A percentile compares a stretch with the other conserved stretches of the same genome.
phyloP scores from a whole-genome alignment of 768 basidiomycete species.

The Phlebiopsis gigantea region DNA sequence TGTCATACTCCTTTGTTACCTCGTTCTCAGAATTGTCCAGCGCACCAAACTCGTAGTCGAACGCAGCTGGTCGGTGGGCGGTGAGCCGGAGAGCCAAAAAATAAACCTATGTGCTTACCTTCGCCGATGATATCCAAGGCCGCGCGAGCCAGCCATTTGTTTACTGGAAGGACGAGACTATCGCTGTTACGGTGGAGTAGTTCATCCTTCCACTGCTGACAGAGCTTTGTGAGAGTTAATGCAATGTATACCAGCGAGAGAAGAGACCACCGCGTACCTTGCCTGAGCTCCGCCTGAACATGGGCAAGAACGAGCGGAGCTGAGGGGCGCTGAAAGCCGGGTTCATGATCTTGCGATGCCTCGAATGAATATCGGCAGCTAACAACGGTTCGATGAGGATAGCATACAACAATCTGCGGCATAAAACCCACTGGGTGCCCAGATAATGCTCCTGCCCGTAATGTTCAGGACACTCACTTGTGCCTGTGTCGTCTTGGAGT shows the following conservation, averaged over 20 bases:
- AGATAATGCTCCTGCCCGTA: slow-evolving; percentile 4
- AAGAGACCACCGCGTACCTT: slow-evolving; percentile 7
- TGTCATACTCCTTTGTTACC: not conserved
- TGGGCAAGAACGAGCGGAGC: slow-evolving; percentile 21
- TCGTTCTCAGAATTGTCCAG: not conserved
- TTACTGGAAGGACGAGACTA: slow-evolving; percentile 8
- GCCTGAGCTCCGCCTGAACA: slow-evolving; percentile 21
- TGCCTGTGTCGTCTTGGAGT: slow-evolving; percentile 9
- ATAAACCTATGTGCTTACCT: slow-evolving; percentile 19
- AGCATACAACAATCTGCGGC: not conserved
- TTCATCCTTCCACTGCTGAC: slow-evolving; percentile 14
- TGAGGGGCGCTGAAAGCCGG: slow-evolving; percentile 27
- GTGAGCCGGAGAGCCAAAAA: not conserved
- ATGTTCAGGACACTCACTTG: not conserved
- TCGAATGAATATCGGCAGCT: slow-evolving; percentile 22
- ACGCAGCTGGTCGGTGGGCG: not conserved
- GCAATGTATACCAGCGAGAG: not conserved
- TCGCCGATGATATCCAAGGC: slow-evolving; percentile 35
- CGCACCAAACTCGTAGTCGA: slow-evolving; percentile 33
- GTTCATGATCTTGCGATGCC: slow-evolving; percentile 31
- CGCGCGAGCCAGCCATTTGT: slow-evolving; percentile 31
- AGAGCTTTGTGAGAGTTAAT: not conserved
- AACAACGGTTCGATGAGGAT: not conserved
- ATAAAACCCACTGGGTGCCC: slow-evolving; percentile 4
- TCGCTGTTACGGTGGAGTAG: slow-evolving; percentile 40